Conservation (phyloP, 2,329 filamentous ascomycete genomes). For the Lojkania enalia region DNA sequence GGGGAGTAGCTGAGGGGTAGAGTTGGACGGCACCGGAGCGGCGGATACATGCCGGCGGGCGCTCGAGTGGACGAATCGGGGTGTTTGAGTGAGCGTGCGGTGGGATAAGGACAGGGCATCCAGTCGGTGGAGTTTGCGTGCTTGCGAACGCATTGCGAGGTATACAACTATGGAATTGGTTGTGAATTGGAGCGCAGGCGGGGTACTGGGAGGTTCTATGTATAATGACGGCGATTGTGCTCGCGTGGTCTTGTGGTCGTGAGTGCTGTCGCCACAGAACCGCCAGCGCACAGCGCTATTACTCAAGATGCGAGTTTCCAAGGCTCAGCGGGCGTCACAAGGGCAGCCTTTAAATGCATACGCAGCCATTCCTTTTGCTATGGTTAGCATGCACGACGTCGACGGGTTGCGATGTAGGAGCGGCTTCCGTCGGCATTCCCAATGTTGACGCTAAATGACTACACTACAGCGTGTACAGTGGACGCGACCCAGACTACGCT, state of each 20-base stretch:
- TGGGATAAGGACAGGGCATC: constrained; percentile 20
- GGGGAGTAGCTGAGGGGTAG: constrained; percentile 7
- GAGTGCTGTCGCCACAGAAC: too few species aligned
- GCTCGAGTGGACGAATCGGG: constrained; percentile 37
- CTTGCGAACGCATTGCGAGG: background rate
- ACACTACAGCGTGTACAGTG: background rate
- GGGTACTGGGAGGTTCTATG: too few species aligned
- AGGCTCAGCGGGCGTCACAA: too few species aligned
- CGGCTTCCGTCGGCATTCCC: constrained; percentile 35
- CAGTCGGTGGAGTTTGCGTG: background rate
- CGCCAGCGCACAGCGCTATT: too few species aligned
- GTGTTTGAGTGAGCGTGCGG: constrained; percentile 22
- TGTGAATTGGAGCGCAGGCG: too few species aligned
- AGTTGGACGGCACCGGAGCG: constrained; percentile 20
- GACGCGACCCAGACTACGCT: background rate
- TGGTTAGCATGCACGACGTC: too few species aligned
- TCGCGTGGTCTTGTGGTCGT: too few species aligned
- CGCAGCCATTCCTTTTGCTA: too few species aligned
- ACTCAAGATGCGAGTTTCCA: too few species aligned
- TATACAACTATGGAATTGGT: too few species aligned
- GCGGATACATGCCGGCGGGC: constrained; percentile 33
- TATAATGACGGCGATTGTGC: too few species aligned
- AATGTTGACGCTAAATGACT: background rate
- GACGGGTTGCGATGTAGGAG: constrained; percentile 21
- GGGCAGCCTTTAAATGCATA: too few species aligned